phyloP scores from a whole-genome alignment of 352 stramenopile genomes.

The Globisporangium canariense region DNA sequence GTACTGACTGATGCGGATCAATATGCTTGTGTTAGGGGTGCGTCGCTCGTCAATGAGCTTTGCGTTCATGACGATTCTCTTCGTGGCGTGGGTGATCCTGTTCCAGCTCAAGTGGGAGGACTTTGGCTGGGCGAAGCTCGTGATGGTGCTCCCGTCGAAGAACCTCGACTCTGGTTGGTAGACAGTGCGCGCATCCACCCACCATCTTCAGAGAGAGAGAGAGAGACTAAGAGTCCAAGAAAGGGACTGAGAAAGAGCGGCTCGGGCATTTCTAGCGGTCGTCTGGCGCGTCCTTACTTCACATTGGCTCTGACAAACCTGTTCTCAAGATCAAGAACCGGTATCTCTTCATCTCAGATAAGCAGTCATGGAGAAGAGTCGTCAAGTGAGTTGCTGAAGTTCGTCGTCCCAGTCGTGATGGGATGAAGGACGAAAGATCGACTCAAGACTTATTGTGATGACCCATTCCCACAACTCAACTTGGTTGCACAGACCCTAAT shows the following conservation, averaged over 20 bases:
- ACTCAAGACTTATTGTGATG: too few relatives aligned
- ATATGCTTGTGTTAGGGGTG: constrained; percentile 32
- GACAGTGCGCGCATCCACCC: neutral
- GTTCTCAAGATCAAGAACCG: neutral
- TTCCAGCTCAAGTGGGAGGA: constrained; percentile 88
- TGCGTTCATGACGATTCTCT: constrained; percentile 64
- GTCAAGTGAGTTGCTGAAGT: neutral
- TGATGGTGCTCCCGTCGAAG: constrained; percentile 69
- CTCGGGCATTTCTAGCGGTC: too few relatives aligned
- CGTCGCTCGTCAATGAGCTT: constrained; percentile 74
- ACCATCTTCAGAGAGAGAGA: neutral
- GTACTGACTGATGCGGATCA: neutral
- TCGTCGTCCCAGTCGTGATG: too few relatives aligned
- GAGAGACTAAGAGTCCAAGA: neutral
- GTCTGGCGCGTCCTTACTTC: neutral
- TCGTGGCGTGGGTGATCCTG: constrained; percentile 70
- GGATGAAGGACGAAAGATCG: neutral
- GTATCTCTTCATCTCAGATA: neutral
- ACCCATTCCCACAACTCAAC: neutral
- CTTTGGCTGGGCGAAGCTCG: constrained; percentile 72
- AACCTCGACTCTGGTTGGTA: constrained; percentile 73
- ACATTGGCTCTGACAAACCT: neutral
- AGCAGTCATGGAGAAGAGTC: neutral
- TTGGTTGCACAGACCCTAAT: constrained; percentile 7
- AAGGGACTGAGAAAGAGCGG: neutral